Evolutionary conservation across 768 basidiomycete genomes (phyloP).

Genomic region (Lyophyllum atratum): DNA sequence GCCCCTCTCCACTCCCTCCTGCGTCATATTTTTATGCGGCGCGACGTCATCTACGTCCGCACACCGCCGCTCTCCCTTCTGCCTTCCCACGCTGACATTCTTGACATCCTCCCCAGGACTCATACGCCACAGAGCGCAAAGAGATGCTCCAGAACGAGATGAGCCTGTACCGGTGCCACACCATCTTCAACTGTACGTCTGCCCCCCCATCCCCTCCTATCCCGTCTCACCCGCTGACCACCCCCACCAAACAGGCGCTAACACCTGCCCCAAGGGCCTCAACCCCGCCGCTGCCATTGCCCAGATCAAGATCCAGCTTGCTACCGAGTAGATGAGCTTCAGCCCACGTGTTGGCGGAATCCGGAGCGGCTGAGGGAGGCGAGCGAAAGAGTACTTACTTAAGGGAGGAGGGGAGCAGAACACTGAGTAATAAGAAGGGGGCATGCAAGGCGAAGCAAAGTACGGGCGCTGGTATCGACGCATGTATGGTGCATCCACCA

Average conservation of each 20-base stretch:
- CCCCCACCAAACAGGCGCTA: slow-evolving; percentile 56
- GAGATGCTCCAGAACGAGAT: slow-evolving; percentile 94
- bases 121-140: slow-evolving; percentile 76
- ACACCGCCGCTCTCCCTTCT: background rate
- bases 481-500: too few relatives aligned
- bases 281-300: slow-evolving; percentile 93
- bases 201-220: background rate
- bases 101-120: slow-evolving; percentile 52
- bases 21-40: background rate
- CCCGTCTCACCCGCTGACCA: background rate
- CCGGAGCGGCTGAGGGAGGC: too few relatives aligned
- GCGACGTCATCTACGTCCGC: background rate
- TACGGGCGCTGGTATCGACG: too few relatives aligned
- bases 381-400: too few relatives aligned
- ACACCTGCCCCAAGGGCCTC: slow-evolving; percentile 97
- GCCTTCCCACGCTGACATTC: background rate
- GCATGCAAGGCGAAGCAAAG: too few relatives aligned
- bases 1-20: background rate
- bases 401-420: too few relatives aligned
- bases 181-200: slow-evolving; percentile 90
- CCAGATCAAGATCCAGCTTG: slow-evolving; percentile 90
- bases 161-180: slow-evolving; percentile 97
- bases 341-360: background rate
- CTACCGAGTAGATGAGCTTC: slow-evolving; percentile 54
- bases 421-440: too few relatives aligned